Conservation (phyloP, 2,329 filamentous ascomycete species). For the Fonsecaea multimorphosa region DNA sequence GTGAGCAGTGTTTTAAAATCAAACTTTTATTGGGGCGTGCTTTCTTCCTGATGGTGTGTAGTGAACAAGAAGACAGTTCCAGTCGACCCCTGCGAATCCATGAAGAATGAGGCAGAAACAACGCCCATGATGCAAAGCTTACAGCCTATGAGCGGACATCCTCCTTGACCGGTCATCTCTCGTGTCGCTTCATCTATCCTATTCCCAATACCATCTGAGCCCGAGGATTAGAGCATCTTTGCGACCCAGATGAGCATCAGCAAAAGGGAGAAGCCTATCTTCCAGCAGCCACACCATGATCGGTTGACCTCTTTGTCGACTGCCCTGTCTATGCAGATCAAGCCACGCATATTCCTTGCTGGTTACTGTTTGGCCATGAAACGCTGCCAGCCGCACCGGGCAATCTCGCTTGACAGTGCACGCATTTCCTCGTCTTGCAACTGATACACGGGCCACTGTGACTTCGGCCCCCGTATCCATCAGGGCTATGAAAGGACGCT, state of each 20-base stretch:
- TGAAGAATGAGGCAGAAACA: not conserved
- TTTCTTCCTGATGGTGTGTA: conserved; percentile 6
- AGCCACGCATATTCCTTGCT: not conserved
- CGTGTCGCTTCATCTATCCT: not conserved
- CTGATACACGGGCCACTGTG: not conserved
- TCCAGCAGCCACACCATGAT: not conserved
- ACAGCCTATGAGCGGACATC: not conserved
- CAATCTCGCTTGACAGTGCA: too few species aligned
- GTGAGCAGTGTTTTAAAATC: conserved; percentile 1
- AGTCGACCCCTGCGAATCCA: not conserved
- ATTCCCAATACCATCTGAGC: not conserved
- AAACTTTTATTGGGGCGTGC: not conserved
- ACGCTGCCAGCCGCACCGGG: not conserved
- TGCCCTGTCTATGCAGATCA: not conserved
- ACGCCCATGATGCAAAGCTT: not conserved
- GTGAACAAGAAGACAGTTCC: not conserved
- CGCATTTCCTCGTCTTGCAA: conserved; percentile 1
- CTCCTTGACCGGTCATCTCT: conserved; percentile 3
- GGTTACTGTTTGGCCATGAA: not conserved
- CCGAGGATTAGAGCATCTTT: not conserved
- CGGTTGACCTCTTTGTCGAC: not conserved
- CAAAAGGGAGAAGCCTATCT: not conserved
- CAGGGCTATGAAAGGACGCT: not conserved
- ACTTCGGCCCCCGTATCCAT: not conserved
- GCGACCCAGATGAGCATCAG: not conserved